Evolutionary conservation across 305 asterid genomes (phyloP), one percentile per base, ranked within the genome.

Genomic region (Fraxinus albicans): DNA sequence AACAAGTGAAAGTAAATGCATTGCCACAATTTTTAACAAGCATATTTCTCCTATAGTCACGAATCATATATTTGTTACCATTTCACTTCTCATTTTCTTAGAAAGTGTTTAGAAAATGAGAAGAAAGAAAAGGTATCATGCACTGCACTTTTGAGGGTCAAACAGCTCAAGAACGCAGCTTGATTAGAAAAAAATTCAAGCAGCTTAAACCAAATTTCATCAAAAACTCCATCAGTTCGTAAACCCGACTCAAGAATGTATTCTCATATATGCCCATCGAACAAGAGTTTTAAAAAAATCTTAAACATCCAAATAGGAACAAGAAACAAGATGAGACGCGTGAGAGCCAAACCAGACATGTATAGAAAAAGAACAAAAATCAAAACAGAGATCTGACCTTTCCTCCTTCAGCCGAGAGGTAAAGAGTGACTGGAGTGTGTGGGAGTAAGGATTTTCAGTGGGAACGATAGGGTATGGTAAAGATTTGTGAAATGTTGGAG

Each of bases 1-100:
- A 80, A 77, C 36, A 84, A 73, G 15, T 27, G 82, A 55, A 83
- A 83, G 72, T 79, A 82, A 81, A 73, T 72, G 63, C 19, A 73
- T 77, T n/a, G 80, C 17, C 47, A 21, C 42, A 42, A 13, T 27
- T 15, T 31, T 31, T 23, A 63, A 65, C 53, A 63, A 53, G 70
- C 50, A 69, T 55, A 29, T 42, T 27, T 74, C 70, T 15, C 40
- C 72, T 42, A 74, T 55, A 76, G 74, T 40, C 38, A 25, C 23
- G 10, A 63, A 44, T 40, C 35, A 36, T 50, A 8, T 83, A 34
- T 21, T 2, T 72, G n/a, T 79, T 60, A 69, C 53, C 84, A 47
- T 31, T 74, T 73, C 55, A 15, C 63, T 53, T 17, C 7, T 31
- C 55, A 7, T 60, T 83, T 29, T 29, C n/a, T 13, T 76, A 70